A percentile compares a stretch with the other conserved stretches of the same genome.
These are phyloP conservation scores for Phytophthora agathidicida DNA, from an alignment of 352 stramenopile genomes.

Conservation along the genomic window DNA sequence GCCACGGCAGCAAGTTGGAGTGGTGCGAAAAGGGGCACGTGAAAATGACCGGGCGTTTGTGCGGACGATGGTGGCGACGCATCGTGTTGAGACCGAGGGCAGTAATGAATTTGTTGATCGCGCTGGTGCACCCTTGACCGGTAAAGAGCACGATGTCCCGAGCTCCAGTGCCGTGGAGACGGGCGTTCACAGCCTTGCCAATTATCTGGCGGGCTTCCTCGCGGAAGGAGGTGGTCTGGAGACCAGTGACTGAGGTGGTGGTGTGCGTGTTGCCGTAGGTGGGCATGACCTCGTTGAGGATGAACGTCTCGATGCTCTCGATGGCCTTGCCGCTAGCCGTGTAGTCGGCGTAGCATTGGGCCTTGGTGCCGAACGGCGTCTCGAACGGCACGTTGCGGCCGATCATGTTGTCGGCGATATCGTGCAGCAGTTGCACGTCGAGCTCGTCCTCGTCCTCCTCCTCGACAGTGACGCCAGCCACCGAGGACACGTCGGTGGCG, in stretches of 20 bases:
- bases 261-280: slow-evolving; percentile 99
- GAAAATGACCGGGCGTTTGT: slow-evolving; percentile 85
- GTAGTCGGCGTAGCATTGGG: slow-evolving; percentile 95
- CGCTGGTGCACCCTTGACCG: slow-evolving; percentile 86
- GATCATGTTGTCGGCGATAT: slow-evolving; percentile 60
- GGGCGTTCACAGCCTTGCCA: slow-evolving; percentile 87
- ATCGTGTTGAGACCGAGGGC: slow-evolving; percentile 64
- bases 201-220: slow-evolving; percentile 95
- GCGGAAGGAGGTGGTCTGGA: slow-evolving; percentile 94
- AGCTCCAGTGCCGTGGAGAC: slow-evolving; percentile 80
- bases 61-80: slow-evolving; percentile 33
- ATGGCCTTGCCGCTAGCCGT: slow-evolving; percentile 93
- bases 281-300: slow-evolving; percentile 90
- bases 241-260: slow-evolving; percentile 74
- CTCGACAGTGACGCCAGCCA: slow-evolving; percentile 11
- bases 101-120: slow-evolving; percentile 85
- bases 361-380: slow-evolving; percentile 74
- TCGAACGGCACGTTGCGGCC: slow-evolving; percentile 58
- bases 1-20: slow-evolving; percentile 97
- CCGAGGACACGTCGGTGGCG: slow-evolving; percentile 27
- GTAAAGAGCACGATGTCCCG: slow-evolving; percentile 96
- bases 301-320: slow-evolving; percentile 92
- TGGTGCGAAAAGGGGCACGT: slow-evolving; percentile 98
- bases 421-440: slow-evolving; percentile 38
- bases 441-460: slow-evolving; percentile 27